These are phyloP conservation scores for Monilinia vaccinii-corymbosi DNA, from an alignment of 2,329 filamentous ascomycete species.

Conservation along the genomic window DNA sequence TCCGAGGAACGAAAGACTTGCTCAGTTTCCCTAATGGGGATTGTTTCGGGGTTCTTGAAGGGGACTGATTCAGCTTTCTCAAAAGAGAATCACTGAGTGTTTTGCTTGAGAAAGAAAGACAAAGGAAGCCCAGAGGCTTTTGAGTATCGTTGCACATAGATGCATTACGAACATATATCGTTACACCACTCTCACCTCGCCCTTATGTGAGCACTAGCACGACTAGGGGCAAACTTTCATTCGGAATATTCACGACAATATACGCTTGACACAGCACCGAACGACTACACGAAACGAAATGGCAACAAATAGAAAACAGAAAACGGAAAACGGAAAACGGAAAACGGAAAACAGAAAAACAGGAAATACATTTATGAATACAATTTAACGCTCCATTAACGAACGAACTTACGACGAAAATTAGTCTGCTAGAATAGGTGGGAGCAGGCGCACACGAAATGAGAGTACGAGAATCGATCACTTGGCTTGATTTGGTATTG, in stretches of 20 bases:
- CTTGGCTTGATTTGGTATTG: not conserved
- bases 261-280: not conserved
- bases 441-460: not conserved
- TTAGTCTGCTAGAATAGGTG: not conserved
- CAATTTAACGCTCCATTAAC: not conserved
- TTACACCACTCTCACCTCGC: not conserved
- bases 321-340: not conserved
- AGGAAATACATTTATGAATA: not conserved
- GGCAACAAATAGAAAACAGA: not conserved
- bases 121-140: not conserved
- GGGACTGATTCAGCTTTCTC: not conserved
- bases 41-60: not conserved
- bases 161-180: not conserved
- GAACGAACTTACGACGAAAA: not conserved
- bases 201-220: not conserved
- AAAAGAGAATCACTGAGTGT: not conserved
- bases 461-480: not conserved
- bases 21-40: not conserved
- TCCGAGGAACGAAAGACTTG: not conserved
- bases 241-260: not conserved
- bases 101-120: not conserved
- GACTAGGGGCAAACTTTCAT: not conserved
- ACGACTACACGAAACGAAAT: not conserved
- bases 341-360: too few species aligned
- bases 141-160: not conserved